phyloP scores from a whole-genome alignment of 2,329 filamentous ascomycete species.

The Sclerotinia nivalis region DNA sequence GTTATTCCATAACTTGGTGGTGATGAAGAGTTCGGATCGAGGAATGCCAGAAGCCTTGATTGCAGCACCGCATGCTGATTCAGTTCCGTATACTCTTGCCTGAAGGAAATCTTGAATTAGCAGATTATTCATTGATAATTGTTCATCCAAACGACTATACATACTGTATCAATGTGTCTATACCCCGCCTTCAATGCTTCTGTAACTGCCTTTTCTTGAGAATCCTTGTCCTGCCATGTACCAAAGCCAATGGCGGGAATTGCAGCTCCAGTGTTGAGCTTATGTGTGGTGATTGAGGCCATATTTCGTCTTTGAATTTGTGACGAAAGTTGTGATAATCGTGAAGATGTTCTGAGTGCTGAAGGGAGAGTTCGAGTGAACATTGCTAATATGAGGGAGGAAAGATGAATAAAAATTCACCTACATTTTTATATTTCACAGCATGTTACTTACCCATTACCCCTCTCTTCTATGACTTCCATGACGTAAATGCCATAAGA shows the following conservation, averaged over 20 bases:
- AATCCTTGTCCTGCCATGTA: conserved; percentile 49
- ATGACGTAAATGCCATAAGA: not conserved
- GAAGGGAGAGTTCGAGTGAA: conserved; percentile 12
- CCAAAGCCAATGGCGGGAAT: conserved; percentile 47
- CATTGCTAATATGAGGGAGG: not conserved
- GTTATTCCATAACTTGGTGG: conserved; percentile 70
- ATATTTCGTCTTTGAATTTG: conserved; percentile 29
- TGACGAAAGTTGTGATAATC: conserved; percentile 23
- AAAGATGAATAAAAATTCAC: not conserved
- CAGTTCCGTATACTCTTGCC: conserved; percentile 80
- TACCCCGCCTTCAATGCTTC: conserved; percentile 50
- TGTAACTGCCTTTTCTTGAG: conserved; percentile 43
- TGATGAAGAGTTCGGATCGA: conserved; percentile 64
- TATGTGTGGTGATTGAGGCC: conserved; percentile 38
- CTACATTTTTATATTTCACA: not conserved
- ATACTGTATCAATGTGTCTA: conserved; percentile 50
- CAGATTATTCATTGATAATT: not conserved
- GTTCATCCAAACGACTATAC: not conserved
- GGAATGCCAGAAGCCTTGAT: conserved; percentile 64
- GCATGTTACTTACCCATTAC: not conserved
- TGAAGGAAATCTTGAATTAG: conserved; percentile 64
- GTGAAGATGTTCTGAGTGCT: conserved; percentile 14
- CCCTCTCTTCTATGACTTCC: not conserved
- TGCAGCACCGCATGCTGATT: conserved; percentile 69
- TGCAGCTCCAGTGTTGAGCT: conserved; percentile 41